Base-by-base conservation (phyloP, 257 asterid species). In the Plantago ovata region DNA sequence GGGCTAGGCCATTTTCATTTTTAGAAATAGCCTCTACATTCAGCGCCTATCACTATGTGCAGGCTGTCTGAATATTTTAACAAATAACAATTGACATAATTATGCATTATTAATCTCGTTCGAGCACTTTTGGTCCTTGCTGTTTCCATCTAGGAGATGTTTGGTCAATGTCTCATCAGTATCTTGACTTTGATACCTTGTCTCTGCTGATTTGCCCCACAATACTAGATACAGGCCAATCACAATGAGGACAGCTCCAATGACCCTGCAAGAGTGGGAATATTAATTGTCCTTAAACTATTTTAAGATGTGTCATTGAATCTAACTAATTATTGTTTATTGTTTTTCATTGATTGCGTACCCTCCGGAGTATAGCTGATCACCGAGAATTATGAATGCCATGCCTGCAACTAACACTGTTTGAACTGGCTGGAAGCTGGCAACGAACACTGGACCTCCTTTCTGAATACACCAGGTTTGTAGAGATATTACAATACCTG, bases 381-480 rank as follows among this genome's bases (percentile, higher is more conserved):
- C 94, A 24, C 90, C 93, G 28, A 89, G 89, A 57, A 86, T 64
- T 10, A 86, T 50, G 58, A 78, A 82, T 53, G 97, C 93, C 94
- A 84, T 80, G 46, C 82, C 72, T 33, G 94, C 90, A 39, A 89
- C 95, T 67, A 89, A 58, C 43, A 84, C 94, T 18, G 95, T 84
- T 76, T 86, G 95, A 54, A 86, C 83, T 14, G 97, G 95, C 82
- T 84, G 97, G 80, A 89, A 89, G 69, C 83, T 82, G 66, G 94
- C 89, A 43, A 84, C 93, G 47, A 76, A 89, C 10, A 89, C 97
- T 18, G 97, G 95, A 24, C 95, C 94, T 20, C 95, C 97, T 75
- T 80, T 89, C 73, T 89, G 93, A 69, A 89, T 89, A 54, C 88
- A 82, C 97, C 97, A 86, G 44, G 89, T 84, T 69, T 89, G 95